Conservation (phyloP, 2,329 filamentous ascomycete species). For the Clarireedia monteithiana region DNA sequence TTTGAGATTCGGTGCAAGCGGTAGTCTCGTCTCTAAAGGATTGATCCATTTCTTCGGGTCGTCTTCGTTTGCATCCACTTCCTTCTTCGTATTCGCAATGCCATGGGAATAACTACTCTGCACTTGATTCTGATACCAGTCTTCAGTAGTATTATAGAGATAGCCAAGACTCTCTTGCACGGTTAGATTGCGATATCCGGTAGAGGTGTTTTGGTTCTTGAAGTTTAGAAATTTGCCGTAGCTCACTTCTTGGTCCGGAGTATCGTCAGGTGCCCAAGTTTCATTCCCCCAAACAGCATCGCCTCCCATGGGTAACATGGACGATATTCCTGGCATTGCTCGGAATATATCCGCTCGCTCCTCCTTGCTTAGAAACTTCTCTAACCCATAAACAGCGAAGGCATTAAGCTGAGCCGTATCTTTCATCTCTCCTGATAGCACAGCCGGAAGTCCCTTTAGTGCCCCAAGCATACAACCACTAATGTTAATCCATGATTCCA, state of each 20-base stretch:
- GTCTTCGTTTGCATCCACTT: conserved; percentile 78
- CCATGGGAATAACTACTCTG: conserved; percentile 77
- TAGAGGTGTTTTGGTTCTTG: conserved; percentile 57
- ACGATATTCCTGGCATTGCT: conserved; percentile 92
- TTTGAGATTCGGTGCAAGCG: conserved; percentile 80
- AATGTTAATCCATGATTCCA: conserved; percentile 97
- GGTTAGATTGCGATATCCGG: conserved; percentile 68
- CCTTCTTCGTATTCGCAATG: conserved; percentile 67
- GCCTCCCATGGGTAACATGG: conserved; percentile 92
- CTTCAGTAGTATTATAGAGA: conserved; percentile 67
- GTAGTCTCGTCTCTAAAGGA: conserved; percentile 80
- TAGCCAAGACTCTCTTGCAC: conserved; percentile 70
- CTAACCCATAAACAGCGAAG: conserved; percentile 92
- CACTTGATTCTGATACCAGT: conserved; percentile 76
- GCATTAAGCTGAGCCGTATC: conserved; percentile 95
- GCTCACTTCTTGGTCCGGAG: conserved; percentile 60
- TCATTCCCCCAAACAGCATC: conserved; percentile 90
- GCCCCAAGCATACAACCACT: conserved; percentile 97
- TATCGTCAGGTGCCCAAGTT: conserved; percentile 82
- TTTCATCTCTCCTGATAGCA: conserved; percentile 95
- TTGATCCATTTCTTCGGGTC: conserved; percentile 86
- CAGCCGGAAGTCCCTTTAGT: conserved; percentile 80
- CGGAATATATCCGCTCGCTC: conserved; percentile 92
- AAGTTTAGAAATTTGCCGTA: conserved; percentile 86
- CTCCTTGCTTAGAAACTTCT: conserved; percentile 86